Evolutionary conservation across 2,329 filamentous ascomycete species (phyloP).

Genomic region (Gnomoniopsis smithogilvyi): DNA sequence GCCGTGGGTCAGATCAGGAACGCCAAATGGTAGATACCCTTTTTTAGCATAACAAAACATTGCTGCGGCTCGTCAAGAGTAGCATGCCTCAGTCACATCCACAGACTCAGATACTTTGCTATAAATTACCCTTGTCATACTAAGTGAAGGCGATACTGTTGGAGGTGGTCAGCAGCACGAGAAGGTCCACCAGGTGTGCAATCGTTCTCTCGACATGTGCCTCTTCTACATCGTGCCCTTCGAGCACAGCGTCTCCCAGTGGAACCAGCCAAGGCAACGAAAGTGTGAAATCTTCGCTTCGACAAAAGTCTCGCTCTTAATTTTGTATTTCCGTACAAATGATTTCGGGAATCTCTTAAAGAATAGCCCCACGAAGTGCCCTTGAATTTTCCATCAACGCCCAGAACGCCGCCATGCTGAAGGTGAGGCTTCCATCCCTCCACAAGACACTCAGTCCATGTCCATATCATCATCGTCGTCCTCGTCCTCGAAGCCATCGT

Average conservation of each 20-base stretch:
- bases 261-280: not conserved
- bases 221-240: no score
- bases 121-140: no score
- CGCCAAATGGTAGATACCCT: not conserved
- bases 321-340: constrained; percentile 1
- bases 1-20: not conserved
- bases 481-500: constrained; percentile 30
- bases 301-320: not conserved
- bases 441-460: constrained; percentile 33
- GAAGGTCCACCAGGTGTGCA: no score
- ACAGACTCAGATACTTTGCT: no score
- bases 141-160: no score
- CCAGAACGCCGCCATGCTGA: constrained; percentile 18
- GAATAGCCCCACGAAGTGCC: constrained; percentile 11
- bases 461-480: constrained; percentile 38
- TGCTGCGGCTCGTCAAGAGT: no score
- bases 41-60: not conserved
- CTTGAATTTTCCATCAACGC: constrained; percentile 27
- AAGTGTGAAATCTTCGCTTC: not conserved
- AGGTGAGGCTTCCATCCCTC: not conserved
- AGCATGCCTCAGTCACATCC: no score
- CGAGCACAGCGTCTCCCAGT: not conserved
- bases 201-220: not conserved
- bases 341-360: constrained; percentile 5
- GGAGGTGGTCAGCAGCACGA: no score